phyloP scores from a whole-genome alignment of 139 green algal species.

The Deuterostichococcus epilithicus region DNA sequence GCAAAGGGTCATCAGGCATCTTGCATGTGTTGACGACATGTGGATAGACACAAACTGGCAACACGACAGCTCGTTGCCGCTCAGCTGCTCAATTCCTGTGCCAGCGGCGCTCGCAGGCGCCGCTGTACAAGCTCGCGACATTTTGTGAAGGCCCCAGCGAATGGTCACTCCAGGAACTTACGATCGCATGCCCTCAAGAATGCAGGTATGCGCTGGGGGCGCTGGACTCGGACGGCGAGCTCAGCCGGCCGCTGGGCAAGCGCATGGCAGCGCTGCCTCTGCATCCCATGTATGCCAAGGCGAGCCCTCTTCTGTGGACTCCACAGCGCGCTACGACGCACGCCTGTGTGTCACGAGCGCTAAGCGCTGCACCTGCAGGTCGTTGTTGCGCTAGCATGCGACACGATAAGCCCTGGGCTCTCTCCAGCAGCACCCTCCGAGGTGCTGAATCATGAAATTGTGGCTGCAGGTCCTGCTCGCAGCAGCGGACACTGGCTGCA shows the following conservation, averaged over 20 bases:
- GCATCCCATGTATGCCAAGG: conserved; percentile 71
- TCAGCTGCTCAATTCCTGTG: too few species aligned
- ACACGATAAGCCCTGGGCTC: background rate
- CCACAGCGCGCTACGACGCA: too few species aligned
- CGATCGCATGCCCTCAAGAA: too few species aligned
- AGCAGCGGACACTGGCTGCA: conserved; percentile 56
- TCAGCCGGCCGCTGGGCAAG: conserved; percentile 26
- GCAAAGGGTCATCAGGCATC: too few species aligned
- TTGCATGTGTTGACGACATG: too few species aligned
- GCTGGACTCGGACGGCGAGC: conserved; percentile 52
- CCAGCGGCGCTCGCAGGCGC: conserved; percentile 78
- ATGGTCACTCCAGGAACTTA: too few species aligned
- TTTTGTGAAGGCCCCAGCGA: too few species aligned
- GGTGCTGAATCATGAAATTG: background rate
- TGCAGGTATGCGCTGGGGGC: conserved; percentile 62
- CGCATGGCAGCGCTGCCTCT: conserved; percentile 74
- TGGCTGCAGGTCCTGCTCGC: conserved; percentile 52
- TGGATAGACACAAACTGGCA: too few species aligned
- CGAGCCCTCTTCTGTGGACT: background rate
- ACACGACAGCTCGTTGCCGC: too few species aligned
- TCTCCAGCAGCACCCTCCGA: background rate
- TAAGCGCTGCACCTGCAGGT: conserved; percentile 22
- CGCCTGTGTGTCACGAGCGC: too few species aligned
- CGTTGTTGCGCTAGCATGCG: background rate
- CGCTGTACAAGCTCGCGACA: too few species aligned